phyloP scores from a whole-genome alignment of 345 rosid genomes.

The Ricinus communis region DNA sequence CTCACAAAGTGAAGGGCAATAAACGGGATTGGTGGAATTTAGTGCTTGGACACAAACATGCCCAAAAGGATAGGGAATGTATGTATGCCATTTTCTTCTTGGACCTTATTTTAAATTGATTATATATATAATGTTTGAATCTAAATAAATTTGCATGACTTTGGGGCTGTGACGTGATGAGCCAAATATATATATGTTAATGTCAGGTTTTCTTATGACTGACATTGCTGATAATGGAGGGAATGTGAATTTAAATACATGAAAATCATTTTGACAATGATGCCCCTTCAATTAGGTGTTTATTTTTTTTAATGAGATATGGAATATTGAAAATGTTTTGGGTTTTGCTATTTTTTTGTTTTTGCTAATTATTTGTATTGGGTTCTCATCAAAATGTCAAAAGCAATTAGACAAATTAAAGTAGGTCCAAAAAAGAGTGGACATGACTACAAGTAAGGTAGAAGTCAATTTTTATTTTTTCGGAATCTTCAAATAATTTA shows the following conservation, averaged over 20 bases:
- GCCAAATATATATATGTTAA: too few relatives aligned
- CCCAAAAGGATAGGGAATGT: constrained; percentile 8
- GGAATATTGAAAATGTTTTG: background rate
- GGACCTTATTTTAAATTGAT: background rate
- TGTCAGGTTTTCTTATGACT: background rate
- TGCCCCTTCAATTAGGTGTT: background rate
- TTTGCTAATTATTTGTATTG: background rate
- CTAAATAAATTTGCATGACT: constrained; percentile 10
- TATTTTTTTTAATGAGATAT: background rate
- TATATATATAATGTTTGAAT: background rate
- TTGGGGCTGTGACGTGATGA: background rate
- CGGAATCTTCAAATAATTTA: background rate
- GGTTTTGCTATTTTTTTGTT: background rate
- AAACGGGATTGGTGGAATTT: background rate
- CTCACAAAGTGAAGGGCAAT: background rate
- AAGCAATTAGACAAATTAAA: background rate
- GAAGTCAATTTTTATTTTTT: background rate
- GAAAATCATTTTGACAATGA: background rate
- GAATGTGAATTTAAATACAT: constrained; percentile 12
- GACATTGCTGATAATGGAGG: constrained; percentile 21
- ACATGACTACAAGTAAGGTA: background rate
- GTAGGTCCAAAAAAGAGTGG: background rate
- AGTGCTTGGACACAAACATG: constrained; percentile 3
- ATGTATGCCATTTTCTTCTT: background rate
- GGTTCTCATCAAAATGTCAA: background rate